These are phyloP conservation scores for Marasmius sp. DNA, from an alignment of 1,284 basidiomycete genomes.

Conservation along the genomic window DNA sequence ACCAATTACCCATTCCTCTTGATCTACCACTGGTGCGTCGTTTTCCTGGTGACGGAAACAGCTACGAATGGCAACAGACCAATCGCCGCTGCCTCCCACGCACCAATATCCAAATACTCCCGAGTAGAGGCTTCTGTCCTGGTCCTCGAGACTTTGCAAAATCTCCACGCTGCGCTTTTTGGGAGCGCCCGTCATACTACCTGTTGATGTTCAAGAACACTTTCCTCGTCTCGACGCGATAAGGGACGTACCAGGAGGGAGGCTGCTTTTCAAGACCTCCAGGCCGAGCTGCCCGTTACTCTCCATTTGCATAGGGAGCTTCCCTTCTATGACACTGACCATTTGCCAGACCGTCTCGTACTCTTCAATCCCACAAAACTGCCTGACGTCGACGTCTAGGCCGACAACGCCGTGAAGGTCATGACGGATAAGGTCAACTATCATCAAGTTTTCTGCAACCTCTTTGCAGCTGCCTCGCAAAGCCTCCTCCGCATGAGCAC, in stretches of 20 bases:
- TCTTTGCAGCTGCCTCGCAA: slow-evolving; percentile 85
- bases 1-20: slow-evolving; percentile 76
- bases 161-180: slow-evolving; percentile 94
- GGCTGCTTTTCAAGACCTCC: slow-evolving; percentile 75
- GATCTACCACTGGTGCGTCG: slow-evolving; percentile 6
- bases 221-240: not conserved
- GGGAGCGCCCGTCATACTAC: slow-evolving; percentile 97
- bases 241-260: slow-evolving; percentile 77
- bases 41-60: slow-evolving; percentile 74
- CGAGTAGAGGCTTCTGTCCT: slow-evolving; percentile 84
- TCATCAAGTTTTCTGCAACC: slow-evolving; percentile 98
- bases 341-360: slow-evolving; percentile 96
- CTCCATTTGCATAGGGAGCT: slow-evolving; percentile 30
- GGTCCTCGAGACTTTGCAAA: slow-evolving; percentile 77
- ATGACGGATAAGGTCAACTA: slow-evolving; percentile 94
- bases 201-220: slow-evolving; percentile 35
- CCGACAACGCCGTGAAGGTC: slow-evolving; percentile 83
- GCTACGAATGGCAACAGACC: slow-evolving; percentile 95
- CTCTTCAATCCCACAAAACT: slow-evolving; percentile 89
- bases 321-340: slow-evolving; percentile 90
- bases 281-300: slow-evolving; percentile 60
- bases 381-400: slow-evolving; percentile 76
- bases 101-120: slow-evolving; percentile 93
- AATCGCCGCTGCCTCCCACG: slow-evolving; percentile 86
- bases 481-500: slow-evolving; percentile 60